Percentiles rank a stretch among this genome's conserved stretches.
Conservation (phyloP, 257 asterid species). For the Primulina eburnea region DNA sequence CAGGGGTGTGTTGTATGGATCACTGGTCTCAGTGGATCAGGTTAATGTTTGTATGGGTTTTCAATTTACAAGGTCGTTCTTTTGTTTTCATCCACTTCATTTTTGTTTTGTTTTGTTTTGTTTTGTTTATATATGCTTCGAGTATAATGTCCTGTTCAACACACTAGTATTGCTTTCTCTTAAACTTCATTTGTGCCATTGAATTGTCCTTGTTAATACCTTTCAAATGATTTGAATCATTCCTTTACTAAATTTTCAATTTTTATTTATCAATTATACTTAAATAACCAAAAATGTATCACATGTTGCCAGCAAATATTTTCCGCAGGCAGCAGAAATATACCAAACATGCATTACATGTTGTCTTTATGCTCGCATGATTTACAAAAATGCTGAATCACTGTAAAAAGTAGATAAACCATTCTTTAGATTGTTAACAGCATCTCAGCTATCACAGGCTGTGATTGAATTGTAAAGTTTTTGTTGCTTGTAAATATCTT, state of each 20-base stretch:
- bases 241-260: not conserved
- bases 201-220: not conserved
- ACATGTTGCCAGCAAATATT: not conserved
- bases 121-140: not conserved
- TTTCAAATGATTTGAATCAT: not conserved
- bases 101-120: not conserved
- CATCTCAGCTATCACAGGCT: not conserved
- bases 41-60: constrained; percentile 29
- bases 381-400: not conserved
- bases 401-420: not conserved
- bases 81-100: not conserved
- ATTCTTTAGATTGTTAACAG: not conserved
- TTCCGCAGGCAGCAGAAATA: not conserved
- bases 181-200: constrained; percentile 11
- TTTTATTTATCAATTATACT: no score
- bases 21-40: constrained; percentile 99
- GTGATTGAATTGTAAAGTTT: not conserved
- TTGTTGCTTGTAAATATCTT: constrained; percentile 4
- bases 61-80: not conserved
- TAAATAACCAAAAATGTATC: no score
- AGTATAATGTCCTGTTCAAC: not conserved
- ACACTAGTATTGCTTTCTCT: not conserved
- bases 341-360: no score
- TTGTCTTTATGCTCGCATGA: not conserved
- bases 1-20: constrained; percentile 97